Base-by-base conservation (phyloP, 1,284 basidiomycete species). In the Ganoderma sp. region DNA sequence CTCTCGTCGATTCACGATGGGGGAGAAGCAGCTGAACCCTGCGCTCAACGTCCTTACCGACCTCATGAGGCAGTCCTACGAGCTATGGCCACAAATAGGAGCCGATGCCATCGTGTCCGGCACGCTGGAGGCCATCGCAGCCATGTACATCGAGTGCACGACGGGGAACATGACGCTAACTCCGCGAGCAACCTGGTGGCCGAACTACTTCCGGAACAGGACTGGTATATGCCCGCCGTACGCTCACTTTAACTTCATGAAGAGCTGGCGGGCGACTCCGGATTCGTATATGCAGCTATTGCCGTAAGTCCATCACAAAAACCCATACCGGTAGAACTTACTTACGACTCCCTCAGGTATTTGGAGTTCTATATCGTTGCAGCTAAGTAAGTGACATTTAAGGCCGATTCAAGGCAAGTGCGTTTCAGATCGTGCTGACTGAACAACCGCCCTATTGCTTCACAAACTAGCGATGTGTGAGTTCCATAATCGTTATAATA, bases 241-340 rank as follows among this genome's bases (percentile, higher is more conserved):
- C 57, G 66, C 69, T 10, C 69, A 73, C 56, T 70, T 73, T 57
- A 43, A 69, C 28, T 73, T 73, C 66, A 59, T 69, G 52, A 71
- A 70, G 37, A 28, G 32, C 7, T 70, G 67, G 69, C 58, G 64
- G 52, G 22, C 64, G 28, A 64, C 62, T 6, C 59, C 68, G 28
- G 66, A 71, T 41, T 66, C 71, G 19, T 73, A 73, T 37, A 50
- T 73, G 19, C 71, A 73, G 15, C 56, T 73, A n/a, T 10, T 73
- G 7, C 71, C 71, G 71, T 73, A 37, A 66, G 71, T 61, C 14
- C 10, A 9, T 41, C 25, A 3, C 15, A 4, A 15, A 7, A 3
- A 4, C 22, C 42, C 6, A 19, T 28, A 7, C 2, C 5, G 22
- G 58, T 0, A 48, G 32, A 9, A 39, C 15, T 50, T 39, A 8